Conservation (phyloP, 202 grass and related monocot genomes). For the Setaria viridis region DNA sequence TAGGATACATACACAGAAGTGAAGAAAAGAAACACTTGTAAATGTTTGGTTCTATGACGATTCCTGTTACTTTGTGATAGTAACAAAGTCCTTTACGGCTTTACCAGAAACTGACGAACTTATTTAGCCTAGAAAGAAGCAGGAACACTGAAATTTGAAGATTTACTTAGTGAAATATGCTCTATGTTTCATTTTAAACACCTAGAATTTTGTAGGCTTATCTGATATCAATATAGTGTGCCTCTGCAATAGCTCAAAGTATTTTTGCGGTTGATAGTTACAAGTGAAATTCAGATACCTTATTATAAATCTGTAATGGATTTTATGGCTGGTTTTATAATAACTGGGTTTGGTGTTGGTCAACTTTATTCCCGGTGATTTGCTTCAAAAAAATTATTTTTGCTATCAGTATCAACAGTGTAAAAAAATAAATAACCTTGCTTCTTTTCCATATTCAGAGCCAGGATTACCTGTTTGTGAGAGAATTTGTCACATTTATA, state of each 20-base stretch:
- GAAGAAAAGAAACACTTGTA: neutral
- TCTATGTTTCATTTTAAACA: neutral
- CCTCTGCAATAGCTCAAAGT: neutral
- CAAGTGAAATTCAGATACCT: neutral
- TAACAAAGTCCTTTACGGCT: neutral
- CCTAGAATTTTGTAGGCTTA: neutral
- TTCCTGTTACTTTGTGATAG: neutral
- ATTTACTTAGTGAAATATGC: neutral
- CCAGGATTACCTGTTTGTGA: constrained; percentile 29
- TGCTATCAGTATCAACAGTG: neutral
- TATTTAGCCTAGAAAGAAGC: neutral
- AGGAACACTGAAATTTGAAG: neutral
- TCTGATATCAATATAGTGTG: neutral
- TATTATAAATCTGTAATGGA: neutral
- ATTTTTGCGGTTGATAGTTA: neutral
- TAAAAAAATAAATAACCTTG: neutral
- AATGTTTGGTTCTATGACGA: neutral
- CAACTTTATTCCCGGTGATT: neutral
- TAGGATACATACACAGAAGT: neutral
- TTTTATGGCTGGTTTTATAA: neutral
- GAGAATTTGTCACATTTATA: constrained; percentile 45
- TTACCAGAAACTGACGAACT: neutral
- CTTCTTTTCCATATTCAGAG: constrained; percentile 22
- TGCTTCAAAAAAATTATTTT: neutral
- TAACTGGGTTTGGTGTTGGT: neutral